Percentiles rank a stretch among this genome's conserved stretches.
phyloP scores from a whole-genome alignment of 139 green algal genomes.

The Prasinococcaceae sp. region DNA sequence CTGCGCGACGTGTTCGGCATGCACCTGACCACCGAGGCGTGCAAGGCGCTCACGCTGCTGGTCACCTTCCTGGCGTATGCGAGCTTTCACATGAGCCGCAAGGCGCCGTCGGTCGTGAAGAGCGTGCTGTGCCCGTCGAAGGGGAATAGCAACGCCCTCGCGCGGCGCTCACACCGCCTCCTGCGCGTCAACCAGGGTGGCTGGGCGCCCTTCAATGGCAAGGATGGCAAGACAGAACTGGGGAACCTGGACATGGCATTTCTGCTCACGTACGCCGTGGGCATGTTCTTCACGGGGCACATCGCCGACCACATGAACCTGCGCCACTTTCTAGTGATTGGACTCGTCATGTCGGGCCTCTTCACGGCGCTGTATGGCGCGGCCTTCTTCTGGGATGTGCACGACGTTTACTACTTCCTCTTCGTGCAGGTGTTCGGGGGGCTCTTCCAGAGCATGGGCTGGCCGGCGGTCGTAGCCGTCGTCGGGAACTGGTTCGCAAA shows the following conservation, averaged over 20 bases:
- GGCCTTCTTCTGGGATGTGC: constrained; percentile 72
- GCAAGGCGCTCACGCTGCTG: constrained; percentile 43
- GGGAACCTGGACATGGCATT: constrained; percentile 80
- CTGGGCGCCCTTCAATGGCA: constrained; percentile 75
- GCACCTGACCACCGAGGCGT: not conserved
- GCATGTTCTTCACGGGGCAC: constrained; percentile 86
- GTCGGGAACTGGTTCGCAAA: constrained; percentile 94
- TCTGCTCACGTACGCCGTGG: constrained; percentile 69
- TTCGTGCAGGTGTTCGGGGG: constrained; percentile 50
- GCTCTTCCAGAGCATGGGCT: constrained; percentile 78
- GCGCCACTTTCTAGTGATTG: constrained; percentile 63
- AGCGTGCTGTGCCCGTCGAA: constrained; percentile 22
- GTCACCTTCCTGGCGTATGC: constrained; percentile 83
- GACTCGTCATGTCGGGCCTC: constrained; percentile 70
- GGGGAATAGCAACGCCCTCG: not conserved
- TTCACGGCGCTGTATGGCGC: constrained; percentile 61
- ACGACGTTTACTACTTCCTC: constrained; percentile 67
- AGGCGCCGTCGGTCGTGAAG: constrained; percentile 85
- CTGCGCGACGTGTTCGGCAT: too few relatives aligned
- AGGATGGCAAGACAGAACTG: constrained; percentile 53
- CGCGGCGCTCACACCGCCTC: not conserved
- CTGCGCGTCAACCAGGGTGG: constrained; percentile 19
- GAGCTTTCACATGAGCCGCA: constrained; percentile 76
- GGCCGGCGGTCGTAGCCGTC: constrained; percentile 79
- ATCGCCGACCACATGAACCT: constrained; percentile 74